Evolutionary conservation across 2,329 filamentous ascomycete genomes (phyloP).

Genomic region (Calonectria hawksworthii): DNA sequence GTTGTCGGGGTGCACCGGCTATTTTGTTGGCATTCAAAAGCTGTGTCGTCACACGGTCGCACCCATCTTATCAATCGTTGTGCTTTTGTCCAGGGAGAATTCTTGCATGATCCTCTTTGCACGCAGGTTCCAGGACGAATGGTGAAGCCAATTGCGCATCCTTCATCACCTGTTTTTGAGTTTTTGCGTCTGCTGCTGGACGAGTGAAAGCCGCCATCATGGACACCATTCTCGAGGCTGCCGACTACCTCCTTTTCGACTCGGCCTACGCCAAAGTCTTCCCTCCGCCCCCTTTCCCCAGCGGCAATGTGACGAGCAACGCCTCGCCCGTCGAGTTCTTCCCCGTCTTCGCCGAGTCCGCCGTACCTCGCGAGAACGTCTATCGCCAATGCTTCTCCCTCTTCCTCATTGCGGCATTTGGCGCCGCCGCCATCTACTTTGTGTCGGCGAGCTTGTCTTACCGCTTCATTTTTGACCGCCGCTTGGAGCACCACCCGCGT

Average conservation of each 20-base stretch:
- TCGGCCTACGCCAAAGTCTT: slow-evolving; percentile 56
- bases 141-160: slow-evolving; percentile 2
- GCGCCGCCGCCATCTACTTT: slow-evolving; percentile 68
- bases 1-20: slow-evolving; percentile 6
- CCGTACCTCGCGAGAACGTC: slow-evolving; percentile 57
- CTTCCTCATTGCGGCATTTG: slow-evolving; percentile 55
- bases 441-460: slow-evolving; percentile 79
- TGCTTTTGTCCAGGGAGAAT: not conserved
- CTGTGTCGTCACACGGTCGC: slow-evolving; percentile 7
- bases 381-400: slow-evolving; percentile 56
- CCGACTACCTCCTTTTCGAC: slow-evolving; percentile 58
- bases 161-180: not conserved
- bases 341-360: slow-evolving; percentile 44
- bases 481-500: slow-evolving; percentile 61
- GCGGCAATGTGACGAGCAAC: slow-evolving; percentile 24
- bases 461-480: slow-evolving; percentile 71
- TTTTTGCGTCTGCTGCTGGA: not conserved
- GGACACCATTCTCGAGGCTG: slow-evolving; percentile 57
- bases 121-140: not conserved
- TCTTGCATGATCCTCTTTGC: slow-evolving; percentile 2
- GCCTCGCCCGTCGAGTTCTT: slow-evolving; percentile 32
- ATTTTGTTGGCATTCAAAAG: slow-evolving; percentile 13
- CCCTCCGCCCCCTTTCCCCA: slow-evolving; percentile 41
- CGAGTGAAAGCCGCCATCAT: slow-evolving; percentile 43
- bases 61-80: slow-evolving; percentile 10